These are phyloP conservation scores for Nicotiana tomentosiformis DNA, from an alignment of 257 asterid genomes.

Conservation along the genomic window DNA sequence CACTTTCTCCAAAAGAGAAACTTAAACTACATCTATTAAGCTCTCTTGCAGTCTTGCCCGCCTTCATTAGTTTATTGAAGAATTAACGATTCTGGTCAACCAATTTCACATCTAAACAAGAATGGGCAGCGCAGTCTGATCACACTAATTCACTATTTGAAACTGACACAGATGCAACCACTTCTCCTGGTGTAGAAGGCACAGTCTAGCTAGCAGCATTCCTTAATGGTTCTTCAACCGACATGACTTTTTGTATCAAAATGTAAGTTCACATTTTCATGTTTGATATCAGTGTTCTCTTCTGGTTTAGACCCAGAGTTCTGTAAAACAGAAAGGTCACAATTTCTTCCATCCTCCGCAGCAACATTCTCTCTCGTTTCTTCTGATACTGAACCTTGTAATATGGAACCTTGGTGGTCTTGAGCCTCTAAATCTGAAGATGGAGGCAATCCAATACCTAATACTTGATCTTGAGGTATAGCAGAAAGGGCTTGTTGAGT, in stretches of 20 bases:
- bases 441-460: background rate
- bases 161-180: background rate
- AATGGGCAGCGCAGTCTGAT: conserved; percentile 1
- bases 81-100: background rate
- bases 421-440: conserved; percentile 8
- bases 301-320: background rate
- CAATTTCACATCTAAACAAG: background rate
- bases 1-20: background rate
- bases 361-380: background rate
- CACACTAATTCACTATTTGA: background rate
- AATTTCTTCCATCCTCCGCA: background rate
- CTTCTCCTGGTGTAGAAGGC: background rate
- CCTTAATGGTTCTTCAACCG: conserved; percentile 3
- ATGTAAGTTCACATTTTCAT: conserved; percentile 1
- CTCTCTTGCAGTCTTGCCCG: background rate
- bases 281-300: background rate
- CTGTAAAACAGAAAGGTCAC: background rate
- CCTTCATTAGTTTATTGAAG: background rate
- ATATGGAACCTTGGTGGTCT: conserved; percentile 6
- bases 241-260: background rate
- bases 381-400: background rate
- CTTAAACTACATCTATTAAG: background rate
- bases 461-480: conserved; percentile 19
- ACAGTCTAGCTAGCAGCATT: background rate
- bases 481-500: conserved; percentile 16